These are phyloP conservation scores for Aspergillus latus DNA, from an alignment of 2,329 filamentous ascomycete genomes.

Conservation along the genomic window DNA sequence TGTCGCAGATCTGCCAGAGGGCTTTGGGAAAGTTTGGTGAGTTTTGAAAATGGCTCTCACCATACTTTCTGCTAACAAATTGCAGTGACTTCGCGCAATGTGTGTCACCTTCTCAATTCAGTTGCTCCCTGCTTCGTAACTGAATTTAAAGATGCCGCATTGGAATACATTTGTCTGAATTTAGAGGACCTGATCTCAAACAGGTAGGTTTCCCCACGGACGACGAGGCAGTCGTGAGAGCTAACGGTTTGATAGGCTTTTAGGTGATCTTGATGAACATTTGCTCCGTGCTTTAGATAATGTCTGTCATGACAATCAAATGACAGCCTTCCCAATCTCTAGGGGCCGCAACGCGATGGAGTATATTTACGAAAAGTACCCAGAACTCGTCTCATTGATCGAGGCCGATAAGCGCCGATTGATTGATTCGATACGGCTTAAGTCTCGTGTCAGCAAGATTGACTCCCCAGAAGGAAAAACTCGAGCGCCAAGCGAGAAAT, in stretches of 20 bases:
- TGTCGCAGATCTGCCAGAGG: conserved; percentile 86
- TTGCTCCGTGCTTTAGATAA: conserved; percentile 77
- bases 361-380: conserved; percentile 46
- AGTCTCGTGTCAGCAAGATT: conserved; percentile 61
- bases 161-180: conserved; percentile 90
- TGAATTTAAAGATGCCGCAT: conserved; percentile 80
- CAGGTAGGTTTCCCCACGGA: conserved; percentile 46
- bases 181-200: conserved; percentile 92
- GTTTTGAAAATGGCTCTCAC: conserved; percentile 22
- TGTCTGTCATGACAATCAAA: conserved; percentile 78
- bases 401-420: conserved; percentile 57
- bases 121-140: conserved; percentile 80
- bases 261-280: conserved; percentile 83
- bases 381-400: conserved; percentile 42
- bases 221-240: neutral
- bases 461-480: conserved; percentile 65
- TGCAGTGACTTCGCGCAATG: conserved; percentile 75
- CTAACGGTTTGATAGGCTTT: conserved; percentile 50
- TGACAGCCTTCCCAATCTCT: conserved; percentile 72
- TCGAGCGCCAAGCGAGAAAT: conserved; percentile 66
- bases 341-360: conserved; percentile 71
- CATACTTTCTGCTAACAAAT: conserved; percentile 22
- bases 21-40: conserved; percentile 74
- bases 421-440: conserved; percentile 74
- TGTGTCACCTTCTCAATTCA: conserved; percentile 79